Evolutionary conservation across 1,139 yeast species (phyloP), one percentile per base, ranked within the genome.

Genomic region (Blastobotrys ciferrii): DNA sequence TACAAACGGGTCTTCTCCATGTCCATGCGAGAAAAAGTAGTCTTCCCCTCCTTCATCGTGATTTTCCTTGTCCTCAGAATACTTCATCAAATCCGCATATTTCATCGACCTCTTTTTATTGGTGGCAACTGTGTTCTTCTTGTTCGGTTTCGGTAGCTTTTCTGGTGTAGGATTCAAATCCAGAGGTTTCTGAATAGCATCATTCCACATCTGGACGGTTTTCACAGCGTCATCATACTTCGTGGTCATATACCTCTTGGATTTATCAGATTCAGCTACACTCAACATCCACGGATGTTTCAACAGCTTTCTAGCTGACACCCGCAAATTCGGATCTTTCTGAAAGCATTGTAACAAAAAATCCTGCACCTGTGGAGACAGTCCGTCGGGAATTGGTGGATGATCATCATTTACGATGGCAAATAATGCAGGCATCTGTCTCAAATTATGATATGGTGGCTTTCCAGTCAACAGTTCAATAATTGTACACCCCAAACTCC

Each of bases 401-500:
- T 80, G 81, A 7, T 81, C 84, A 52, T 89, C 95, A 14, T 88
- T 82, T 1, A 94, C 97, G 48, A 91, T 88, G 0, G 97, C 96
- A 70, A 87, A 96, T 55, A 92, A 74, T 0, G 96, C 91, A 0
- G 95, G 87, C 82, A 89, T 85, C 20, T 89, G 87, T 51, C 84
- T 82, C 49, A 85, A 70, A 45, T 87, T 84, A 55, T 85, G 84
- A 59, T 87, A 88, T 0, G 98, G 97, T 0, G 98, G 98, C 47
- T 81, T 76, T 0, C 88, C 95, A 0, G 96, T 85, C 48, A 88
- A 72, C 44, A 92, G 70, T 64, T 92, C 99, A 7, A 91, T 81
- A 3, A 91, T 79, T 0, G 98, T 92, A 14, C 97, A 95, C 1
- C 98, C 99, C 32, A 92, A 69, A n/a, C 96, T 87, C 98, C 76